Evolutionary conservation across 2,329 filamentous ascomycete genomes (phyloP), one percentile per base, ranked within the genome.

Genomic region (Hypoxylon sp.): DNA sequence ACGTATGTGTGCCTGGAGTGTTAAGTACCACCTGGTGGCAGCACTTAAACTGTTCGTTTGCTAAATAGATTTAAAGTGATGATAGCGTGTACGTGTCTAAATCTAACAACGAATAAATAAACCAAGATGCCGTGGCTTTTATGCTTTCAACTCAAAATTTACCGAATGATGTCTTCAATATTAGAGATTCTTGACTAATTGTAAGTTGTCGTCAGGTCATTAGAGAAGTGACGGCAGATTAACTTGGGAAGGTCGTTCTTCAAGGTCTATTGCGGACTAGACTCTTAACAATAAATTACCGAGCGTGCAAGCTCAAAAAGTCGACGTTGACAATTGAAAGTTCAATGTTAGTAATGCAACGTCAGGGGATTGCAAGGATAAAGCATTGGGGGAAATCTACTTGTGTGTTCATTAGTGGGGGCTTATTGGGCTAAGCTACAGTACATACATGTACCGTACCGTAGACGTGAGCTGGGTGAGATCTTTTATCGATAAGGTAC

Each of bases 71-170:
- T 14, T 50, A 42, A 55, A 24, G 29, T 59, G 46, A 14, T 51
- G 47, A 35, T 53, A 58, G 63, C 58, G 67, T 58, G 64, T 73
- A 72, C 71, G 73, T 76, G 74, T 61, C 62, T 65, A 57, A 52
- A 13, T 51, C 46, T 22, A 63, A 55, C 13, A 46, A 22, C 48
- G 22, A 35, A 57, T 31, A 35, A 24, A 57, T 22, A 47, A 54
- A 50, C 24, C 33, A 22, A 31, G 47, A 42, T 33, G 6, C 26
- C 24, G 33, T 26, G 19, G 19, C 26, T 31, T 42, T 42, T 17
- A 33, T 39, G 6, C 14, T 26, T 22, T 22, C 29, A 19, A 39
- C 17, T 19, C 46, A 60, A 51, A 51, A 24, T 46, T 35, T 13
- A 31, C 37, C 24, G 33, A 44, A 35, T 37, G 19, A 14, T 51